These are phyloP conservation scores for Sclerotinia sclerotiorum DNA, from an alignment of 2,329 filamentous ascomycete species.

Conservation along the genomic window DNA sequence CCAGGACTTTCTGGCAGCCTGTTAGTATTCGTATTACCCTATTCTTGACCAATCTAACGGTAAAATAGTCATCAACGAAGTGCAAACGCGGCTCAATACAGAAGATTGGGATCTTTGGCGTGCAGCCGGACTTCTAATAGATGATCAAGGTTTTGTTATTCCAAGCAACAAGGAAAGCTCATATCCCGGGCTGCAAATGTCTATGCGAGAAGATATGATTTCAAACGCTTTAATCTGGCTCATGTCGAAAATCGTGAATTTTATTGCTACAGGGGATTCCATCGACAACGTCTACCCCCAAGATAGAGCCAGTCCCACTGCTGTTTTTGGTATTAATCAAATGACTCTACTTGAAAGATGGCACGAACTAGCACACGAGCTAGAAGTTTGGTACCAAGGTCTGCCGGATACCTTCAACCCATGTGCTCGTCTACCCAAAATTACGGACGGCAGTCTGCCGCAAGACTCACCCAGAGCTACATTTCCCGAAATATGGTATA, in stretches of 20 bases:
- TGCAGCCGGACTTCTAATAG: conserved; percentile 60
- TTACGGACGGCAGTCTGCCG: conserved; percentile 31
- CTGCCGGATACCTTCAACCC: conserved; percentile 60
- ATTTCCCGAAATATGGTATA: conserved; percentile 62
- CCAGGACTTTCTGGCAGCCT: conserved; percentile 64
- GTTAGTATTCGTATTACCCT: conserved; percentile 41
- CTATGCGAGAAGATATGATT: conserved; percentile 62
- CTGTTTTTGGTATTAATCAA: conserved; percentile 48
- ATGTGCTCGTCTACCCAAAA: conserved; percentile 50
- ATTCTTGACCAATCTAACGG: conserved; percentile 2
- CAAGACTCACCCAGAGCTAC: conserved; percentile 40
- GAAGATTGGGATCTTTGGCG: conserved; percentile 63
- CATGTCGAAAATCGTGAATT: conserved; percentile 65
- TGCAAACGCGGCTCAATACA: conserved; percentile 59
- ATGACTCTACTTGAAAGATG: conserved; percentile 53
- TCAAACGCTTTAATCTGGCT: conserved; percentile 66
- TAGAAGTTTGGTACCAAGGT: conserved; percentile 59
- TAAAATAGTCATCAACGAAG: conserved; percentile 55
- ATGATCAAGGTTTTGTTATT: conserved; percentile 51
- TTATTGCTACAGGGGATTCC: conserved; percentile 57
- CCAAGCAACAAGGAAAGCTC: conserved; percentile 46
- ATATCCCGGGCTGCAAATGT: conserved; percentile 46
- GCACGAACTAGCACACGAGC: conserved; percentile 55
- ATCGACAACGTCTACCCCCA: conserved; percentile 42
- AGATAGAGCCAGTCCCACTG: conserved; percentile 42